phyloP scores from a whole-genome alignment of 805 yeast species.

The Danielozyma ontarioensis region DNA sequence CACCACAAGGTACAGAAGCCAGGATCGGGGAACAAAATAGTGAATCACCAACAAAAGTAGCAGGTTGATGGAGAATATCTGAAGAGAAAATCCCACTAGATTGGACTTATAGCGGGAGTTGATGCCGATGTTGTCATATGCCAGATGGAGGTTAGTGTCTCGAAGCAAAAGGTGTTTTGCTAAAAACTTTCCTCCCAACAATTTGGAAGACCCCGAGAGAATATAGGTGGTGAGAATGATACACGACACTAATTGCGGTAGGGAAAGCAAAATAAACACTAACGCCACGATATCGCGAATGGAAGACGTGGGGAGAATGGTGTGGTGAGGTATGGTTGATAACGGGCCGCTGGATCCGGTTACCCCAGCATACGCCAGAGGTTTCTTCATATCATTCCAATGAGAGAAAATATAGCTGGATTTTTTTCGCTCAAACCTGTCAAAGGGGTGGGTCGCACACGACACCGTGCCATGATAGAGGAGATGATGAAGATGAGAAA shows the following conservation, averaged over 20 bases:
- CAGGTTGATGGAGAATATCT: constrained; percentile 18
- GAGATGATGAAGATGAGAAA: too few relatives aligned
- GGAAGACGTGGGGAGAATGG: constrained; percentile 19
- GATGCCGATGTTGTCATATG: constrained; percentile 5
- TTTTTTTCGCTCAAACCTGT: too few relatives aligned
- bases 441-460: too few relatives aligned
- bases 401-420: too few relatives aligned
- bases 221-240: constrained; percentile 17
- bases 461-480: too few relatives aligned
- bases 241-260: constrained; percentile 24
- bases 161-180: constrained; percentile 11
- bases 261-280: constrained; percentile 20
- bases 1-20: constrained; percentile 19
- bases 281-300: constrained; percentile 29
- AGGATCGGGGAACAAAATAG: constrained; percentile 12
- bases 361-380: too few relatives aligned
- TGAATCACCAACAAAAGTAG: constrained; percentile 18
- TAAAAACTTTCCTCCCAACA: constrained; percentile 22
- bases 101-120: constrained; percentile 11
- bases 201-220: constrained; percentile 24
- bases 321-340: background rate
- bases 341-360: too few relatives aligned
- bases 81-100: constrained; percentile 14
- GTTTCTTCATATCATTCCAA: too few relatives aligned
- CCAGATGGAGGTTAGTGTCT: constrained; percentile 3